Evolutionary conservation across 352 stramenopile species (phyloP).

Genomic region (Phytophthora fragariae): DNA sequence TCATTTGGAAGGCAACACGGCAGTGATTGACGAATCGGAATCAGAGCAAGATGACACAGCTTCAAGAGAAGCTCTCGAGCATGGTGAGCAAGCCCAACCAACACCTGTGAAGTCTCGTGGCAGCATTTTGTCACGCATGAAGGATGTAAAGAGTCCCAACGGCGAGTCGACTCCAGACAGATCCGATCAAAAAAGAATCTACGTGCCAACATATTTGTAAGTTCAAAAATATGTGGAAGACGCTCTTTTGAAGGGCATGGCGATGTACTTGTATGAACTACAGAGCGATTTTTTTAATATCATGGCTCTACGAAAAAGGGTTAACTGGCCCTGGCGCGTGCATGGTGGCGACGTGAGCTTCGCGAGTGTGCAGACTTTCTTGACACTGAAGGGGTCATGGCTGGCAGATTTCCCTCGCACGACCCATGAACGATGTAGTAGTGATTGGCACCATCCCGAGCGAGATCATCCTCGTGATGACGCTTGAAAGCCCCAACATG

Average conservation of each 20-base stretch:
- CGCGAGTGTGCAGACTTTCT: constrained; percentile 30
- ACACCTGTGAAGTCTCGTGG: constrained; percentile 11
- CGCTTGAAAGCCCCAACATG: constrained; percentile 67
- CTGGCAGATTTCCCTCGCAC: constrained; percentile 40
- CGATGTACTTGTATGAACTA: constrained; percentile 15
- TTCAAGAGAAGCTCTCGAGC: not conserved
- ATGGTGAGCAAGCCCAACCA: constrained; percentile 6
- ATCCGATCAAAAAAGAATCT: constrained; percentile 25
- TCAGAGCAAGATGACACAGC: constrained; percentile 15
- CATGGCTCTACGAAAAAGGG: not conserved
- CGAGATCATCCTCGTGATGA: constrained; percentile 76
- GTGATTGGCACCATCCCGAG: constrained; percentile 80
- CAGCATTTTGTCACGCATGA: constrained; percentile 30
- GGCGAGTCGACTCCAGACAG: not conserved
- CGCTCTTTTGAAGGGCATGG: not conserved
- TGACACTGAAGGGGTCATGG: constrained; percentile 3
- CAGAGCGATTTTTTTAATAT: constrained; percentile 1
- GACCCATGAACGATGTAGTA: constrained; percentile 68
- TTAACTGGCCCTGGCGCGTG: constrained; percentile 46
- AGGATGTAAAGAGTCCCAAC: constrained; percentile 14
- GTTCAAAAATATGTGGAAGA: too few relatives aligned
- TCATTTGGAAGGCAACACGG: constrained; percentile 14
- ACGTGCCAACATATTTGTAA: constrained; percentile 38
- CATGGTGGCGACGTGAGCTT: constrained; percentile 36
- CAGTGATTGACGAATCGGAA: constrained; percentile 23